Percentiles rank a stretch among this genome's conserved stretches.
Conservation (phyloP, 2,329 filamentous ascomycete genomes). For the Xylaria sp. region DNA sequence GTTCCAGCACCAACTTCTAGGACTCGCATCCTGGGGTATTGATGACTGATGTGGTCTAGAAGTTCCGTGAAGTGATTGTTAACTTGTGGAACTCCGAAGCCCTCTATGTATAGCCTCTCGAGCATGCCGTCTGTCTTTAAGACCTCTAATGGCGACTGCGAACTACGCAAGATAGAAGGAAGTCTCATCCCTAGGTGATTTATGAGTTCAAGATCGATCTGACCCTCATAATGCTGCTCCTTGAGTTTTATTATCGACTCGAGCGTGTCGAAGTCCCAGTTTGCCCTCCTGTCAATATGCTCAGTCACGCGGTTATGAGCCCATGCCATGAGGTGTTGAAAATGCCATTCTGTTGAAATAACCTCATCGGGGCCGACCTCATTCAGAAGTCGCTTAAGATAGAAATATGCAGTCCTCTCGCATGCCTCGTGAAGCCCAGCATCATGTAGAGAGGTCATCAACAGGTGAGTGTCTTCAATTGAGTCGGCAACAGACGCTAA, state of each 20-base stretch:
- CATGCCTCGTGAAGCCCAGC: neutral
- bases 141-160: neutral
- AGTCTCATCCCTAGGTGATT: neutral
- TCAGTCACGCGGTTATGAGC: neutral
- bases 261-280: slow-evolving; percentile 1
- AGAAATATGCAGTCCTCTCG: slow-evolving; percentile 11
- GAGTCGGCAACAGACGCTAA: neutral
- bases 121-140: neutral
- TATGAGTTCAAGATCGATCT: slow-evolving; percentile 2
- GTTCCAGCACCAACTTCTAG: slow-evolving; percentile 2
- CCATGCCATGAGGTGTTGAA: slow-evolving; percentile 10
- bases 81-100: neutral
- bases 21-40: slow-evolving; percentile 8
- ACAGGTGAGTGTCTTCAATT: neutral
- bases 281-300: neutral
- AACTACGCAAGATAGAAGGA: neutral
- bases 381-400: neutral
- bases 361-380: neutral
- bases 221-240: neutral
- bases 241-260: neutral
- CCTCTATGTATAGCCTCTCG: neutral
- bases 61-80: neutral
- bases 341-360: neutral
- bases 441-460: too few relatives aligned
- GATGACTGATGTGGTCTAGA: neutral